These are phyloP conservation scores for Hypoxylon sp. DNA, from an alignment of 2,329 filamentous ascomycete species.

Conservation along the genomic window DNA sequence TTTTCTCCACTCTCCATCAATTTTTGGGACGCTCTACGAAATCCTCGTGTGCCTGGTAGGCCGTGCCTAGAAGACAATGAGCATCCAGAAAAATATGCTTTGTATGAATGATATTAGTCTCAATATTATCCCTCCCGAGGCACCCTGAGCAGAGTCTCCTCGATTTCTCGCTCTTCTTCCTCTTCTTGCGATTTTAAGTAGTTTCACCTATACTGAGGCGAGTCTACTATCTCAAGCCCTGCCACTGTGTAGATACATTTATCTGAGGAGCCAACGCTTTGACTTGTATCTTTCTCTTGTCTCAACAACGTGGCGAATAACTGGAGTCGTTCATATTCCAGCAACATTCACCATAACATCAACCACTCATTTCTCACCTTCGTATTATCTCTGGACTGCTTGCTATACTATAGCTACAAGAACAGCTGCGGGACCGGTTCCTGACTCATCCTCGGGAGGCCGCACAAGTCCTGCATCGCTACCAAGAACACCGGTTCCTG, in stretches of 20 bases:
- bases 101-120: conserved; percentile 47
- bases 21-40: conserved; percentile 17
- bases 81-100: conserved; percentile 29
- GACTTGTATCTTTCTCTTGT: conserved; percentile 10
- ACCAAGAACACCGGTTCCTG: conserved; percentile 52
- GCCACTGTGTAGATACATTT: conserved; percentile 11
- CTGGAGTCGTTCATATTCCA: conserved; percentile 20
- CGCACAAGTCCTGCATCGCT: conserved; percentile 54
- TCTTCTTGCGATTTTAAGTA: conserved; percentile 10
- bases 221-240: conserved; percentile 8
- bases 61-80: conserved; percentile 45
- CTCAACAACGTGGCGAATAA: conserved; percentile 21
- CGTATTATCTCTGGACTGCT: conserved; percentile 31
- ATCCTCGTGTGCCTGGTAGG: conserved; percentile 33
- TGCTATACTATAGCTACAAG: conserved; percentile 38
- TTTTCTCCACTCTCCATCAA: conserved; percentile 49
- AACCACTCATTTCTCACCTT: conserved; percentile 27
- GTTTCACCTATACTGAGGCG: conserved; percentile 23
- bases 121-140: conserved; percentile 36
- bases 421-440: conserved; percentile 48
- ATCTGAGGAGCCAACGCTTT: conserved; percentile 11
- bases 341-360: conserved; percentile 16
- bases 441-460: conserved; percentile 54
- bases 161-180: conserved; percentile 28
- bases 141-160: conserved; percentile 24